Evolutionary conservation across 768 basidiomycete species (phyloP).

Genomic region (Pleurotus platypus): DNA sequence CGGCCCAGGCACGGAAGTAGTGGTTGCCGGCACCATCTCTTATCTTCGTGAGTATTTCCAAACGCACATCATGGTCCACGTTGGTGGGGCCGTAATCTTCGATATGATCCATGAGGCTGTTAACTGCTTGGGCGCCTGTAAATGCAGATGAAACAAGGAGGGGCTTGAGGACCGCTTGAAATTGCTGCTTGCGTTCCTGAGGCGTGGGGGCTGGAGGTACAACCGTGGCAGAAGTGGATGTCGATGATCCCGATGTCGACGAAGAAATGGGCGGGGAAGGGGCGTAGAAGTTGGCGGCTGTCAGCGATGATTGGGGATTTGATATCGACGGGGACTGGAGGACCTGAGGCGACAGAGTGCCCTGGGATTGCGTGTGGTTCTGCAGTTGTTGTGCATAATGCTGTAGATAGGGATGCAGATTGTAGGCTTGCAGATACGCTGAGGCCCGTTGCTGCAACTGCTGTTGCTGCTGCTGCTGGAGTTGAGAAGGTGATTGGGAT

Average conservation of each 20-base stretch:
- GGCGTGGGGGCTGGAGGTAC: conserved; percentile 30
- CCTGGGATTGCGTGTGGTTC: conserved; percentile 41
- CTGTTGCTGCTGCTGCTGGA: conserved; percentile 25
- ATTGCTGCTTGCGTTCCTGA: conserved; percentile 53
- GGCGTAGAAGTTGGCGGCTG: conserved; percentile 30
- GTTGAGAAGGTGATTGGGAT: conserved; percentile 28
- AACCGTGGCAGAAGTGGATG: conserved; percentile 6
- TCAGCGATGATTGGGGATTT: conserved; percentile 32
- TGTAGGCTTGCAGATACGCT: conserved; percentile 1
- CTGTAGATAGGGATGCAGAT: conserved; percentile 27
- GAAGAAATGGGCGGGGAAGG: conserved; percentile 1
- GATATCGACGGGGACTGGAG: conserved; percentile 53
- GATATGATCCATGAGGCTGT: conserved; percentile 54
- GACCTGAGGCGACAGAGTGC: conserved; percentile 68
- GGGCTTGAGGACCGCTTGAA: conserved; percentile 50
- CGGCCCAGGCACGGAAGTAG: conserved; percentile 84
- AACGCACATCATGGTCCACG: conserved; percentile 59
- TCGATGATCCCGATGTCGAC: conserved; percentile 7
- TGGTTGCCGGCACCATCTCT: conserved; percentile 83
- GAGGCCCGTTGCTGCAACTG: conserved; percentile 26
- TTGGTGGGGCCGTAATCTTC: conserved; percentile 59
- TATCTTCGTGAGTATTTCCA: conserved; percentile 78
- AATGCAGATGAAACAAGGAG: conserved; percentile 57
- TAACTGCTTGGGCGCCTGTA: conserved; percentile 67
- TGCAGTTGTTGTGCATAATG: conserved; percentile 26